Conservation (phyloP, 2,329 filamentous ascomycete species). For the Curvularia hawaiiensis region DNA sequence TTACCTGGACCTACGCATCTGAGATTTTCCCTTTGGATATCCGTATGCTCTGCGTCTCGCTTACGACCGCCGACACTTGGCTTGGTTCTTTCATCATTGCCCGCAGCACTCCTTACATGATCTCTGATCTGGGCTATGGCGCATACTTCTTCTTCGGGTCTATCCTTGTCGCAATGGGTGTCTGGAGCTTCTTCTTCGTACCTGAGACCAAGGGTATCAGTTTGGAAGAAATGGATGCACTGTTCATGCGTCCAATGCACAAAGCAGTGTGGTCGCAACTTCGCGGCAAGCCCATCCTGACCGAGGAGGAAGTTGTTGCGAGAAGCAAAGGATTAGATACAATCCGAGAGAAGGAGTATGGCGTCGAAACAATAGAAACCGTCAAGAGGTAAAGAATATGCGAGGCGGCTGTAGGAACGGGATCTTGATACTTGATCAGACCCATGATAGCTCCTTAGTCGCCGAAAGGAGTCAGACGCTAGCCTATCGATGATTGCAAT, state of each 20-base stretch:
- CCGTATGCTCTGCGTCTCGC: slow-evolving; percentile 47
- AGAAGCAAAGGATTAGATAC: slow-evolving; percentile 24
- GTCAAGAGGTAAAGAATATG: slow-evolving; percentile 11
- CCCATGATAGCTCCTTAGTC: slow-evolving; percentile 1
- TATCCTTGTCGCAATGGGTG: slow-evolving; percentile 36
- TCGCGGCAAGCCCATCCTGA: slow-evolving; percentile 26
- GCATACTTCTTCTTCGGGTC: slow-evolving; percentile 49
- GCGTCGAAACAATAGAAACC: slow-evolving; percentile 27
- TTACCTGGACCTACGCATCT: slow-evolving; percentile 53
- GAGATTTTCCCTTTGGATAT: slow-evolving; percentile 56
- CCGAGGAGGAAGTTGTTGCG: slow-evolving; percentile 21
- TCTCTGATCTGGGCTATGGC: slow-evolving; percentile 45
- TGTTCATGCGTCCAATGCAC: slow-evolving; percentile 38
- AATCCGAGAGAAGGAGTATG: slow-evolving; percentile 24
- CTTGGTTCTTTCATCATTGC: slow-evolving; percentile 49
- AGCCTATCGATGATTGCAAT: background rate
- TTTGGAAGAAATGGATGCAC: slow-evolving; percentile 40
- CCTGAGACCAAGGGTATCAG: slow-evolving; percentile 41
- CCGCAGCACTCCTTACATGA: slow-evolving; percentile 48
- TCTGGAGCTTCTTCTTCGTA: slow-evolving; percentile 43
- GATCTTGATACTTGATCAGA: background rate
- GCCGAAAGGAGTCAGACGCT: slow-evolving; percentile 1
- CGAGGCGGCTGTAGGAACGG: background rate
- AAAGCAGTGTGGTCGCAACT: slow-evolving; percentile 41
- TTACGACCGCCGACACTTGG: slow-evolving; percentile 49